Evolutionary conservation across 176 grass and related monocot genomes (phyloP).

Genomic region (Pontederia crassipes): DNA sequence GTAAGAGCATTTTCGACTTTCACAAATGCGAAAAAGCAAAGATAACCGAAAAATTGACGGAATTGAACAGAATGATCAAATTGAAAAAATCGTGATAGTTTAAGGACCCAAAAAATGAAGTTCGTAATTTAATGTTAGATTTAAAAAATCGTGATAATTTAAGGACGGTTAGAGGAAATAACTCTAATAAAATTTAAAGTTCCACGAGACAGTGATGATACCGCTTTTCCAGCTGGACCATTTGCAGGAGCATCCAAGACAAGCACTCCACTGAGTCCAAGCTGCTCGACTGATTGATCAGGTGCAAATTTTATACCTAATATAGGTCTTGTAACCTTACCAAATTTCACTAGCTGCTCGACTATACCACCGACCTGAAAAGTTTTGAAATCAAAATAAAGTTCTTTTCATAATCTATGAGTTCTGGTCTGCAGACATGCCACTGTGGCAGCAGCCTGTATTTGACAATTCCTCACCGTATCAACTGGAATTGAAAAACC

Average conservation of each 20-base stretch:
- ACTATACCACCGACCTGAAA: slow-evolving; percentile 90
- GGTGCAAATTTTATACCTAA: slow-evolving; percentile 99
- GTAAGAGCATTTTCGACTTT: no score
- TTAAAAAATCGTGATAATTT: no score
- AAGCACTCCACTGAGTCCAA: slow-evolving; percentile 94
- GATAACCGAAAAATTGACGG: no score
- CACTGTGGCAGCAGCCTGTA: no score
- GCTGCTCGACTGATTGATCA: slow-evolving; percentile 97
- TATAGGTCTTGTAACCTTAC: slow-evolving; percentile 96
- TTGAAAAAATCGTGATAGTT: no score
- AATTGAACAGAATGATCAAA: no score
- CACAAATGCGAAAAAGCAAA: no score
- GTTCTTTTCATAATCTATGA: neutral
- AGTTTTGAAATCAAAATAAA: neutral
- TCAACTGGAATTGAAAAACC: slow-evolving; percentile 98
- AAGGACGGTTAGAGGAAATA: no score
- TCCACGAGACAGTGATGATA: slow-evolving; percentile 8
- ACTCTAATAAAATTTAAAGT: neutral
- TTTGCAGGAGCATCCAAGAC: slow-evolving; percentile 88
- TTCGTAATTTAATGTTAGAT: no score
- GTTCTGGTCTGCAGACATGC: neutral
- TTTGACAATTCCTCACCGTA: slow-evolving; percentile 40
- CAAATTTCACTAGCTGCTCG: slow-evolving; percentile 88
- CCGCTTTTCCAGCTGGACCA: slow-evolving; percentile 98
- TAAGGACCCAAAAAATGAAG: no score